Evolutionary conservation across 345 rosid species (phyloP).

Genomic region (Heritiera littoralis): DNA sequence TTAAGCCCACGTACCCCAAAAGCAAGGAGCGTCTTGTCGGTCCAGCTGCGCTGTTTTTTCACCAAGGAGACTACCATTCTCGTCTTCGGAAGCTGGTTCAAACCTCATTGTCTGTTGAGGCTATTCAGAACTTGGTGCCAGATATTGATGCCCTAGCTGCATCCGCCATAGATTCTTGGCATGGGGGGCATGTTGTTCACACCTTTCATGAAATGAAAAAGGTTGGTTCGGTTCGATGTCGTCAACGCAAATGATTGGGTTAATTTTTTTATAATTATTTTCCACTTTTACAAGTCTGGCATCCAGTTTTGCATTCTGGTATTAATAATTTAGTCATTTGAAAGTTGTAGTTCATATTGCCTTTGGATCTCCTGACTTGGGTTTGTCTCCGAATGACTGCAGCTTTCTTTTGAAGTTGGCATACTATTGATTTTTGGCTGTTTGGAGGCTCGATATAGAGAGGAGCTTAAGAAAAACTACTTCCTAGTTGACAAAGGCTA

Average conservation of each 20-base stretch:
- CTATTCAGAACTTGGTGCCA: conserved; percentile 57
- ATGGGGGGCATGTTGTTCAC: conserved; percentile 49
- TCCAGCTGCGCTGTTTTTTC: conserved; percentile 79
- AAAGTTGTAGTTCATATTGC: not conserved
- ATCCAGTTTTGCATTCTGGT: not conserved
- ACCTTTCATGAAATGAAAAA: conserved; percentile 88
- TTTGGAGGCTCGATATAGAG: conserved; percentile 55
- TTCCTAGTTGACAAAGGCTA: conserved; percentile 73
- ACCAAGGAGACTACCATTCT: conserved; percentile 79
- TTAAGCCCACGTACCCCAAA: conserved; percentile 90
- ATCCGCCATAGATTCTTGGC: conserved; percentile 56
- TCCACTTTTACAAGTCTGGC: not conserved
- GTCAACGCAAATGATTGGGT: conserved; percentile 13
- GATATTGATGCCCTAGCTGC: conserved; percentile 53
- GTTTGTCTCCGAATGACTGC: conserved; percentile 21
- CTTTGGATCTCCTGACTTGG: not conserved
- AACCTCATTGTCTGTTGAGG: conserved; percentile 56
- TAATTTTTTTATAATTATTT: not conserved
- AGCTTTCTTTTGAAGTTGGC: conserved; percentile 91
- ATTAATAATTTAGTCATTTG: not conserved
- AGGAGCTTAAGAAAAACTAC: conserved; percentile 73
- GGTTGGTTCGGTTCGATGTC: conserved; percentile 36
- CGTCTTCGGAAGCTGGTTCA: conserved; percentile 68
- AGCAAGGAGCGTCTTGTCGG: conserved; percentile 89
- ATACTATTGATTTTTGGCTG: conserved; percentile 68